A percentile compares a stretch with the other conserved stretches of the same genome.
Evolutionary conservation across 1,139 yeast species (phyloP).

Genomic region (Debaryomyces nepalensis): DNA sequence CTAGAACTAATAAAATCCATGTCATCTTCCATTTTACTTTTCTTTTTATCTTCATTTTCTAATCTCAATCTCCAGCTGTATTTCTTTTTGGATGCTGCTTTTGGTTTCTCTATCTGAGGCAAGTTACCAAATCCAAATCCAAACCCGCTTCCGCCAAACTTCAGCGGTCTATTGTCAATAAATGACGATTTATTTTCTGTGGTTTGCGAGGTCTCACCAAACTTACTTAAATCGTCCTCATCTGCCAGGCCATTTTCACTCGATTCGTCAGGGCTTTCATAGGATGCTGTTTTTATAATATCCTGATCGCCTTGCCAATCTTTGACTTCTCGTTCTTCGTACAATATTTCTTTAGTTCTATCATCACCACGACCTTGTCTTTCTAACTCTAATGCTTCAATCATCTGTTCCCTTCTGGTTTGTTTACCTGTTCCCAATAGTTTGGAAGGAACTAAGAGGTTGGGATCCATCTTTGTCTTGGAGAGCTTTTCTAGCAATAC

Average conservation of each 20-base stretch:
- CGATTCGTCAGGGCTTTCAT: conserved; percentile 4
- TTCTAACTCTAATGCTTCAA: conserved; percentile 77
- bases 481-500: conserved; percentile 73
- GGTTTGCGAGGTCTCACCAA: conserved; percentile 25
- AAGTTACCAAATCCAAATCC: conserved; percentile 74
- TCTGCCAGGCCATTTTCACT: conserved; percentile 25
- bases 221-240: conserved; percentile 29
- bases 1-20: conserved; percentile 38
- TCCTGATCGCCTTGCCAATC: conserved; percentile 57
- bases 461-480: conserved; percentile 73
- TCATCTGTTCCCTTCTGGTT: conserved; percentile 70
- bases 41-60: conserved; percentile 43
- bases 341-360: conserved; percentile 61
- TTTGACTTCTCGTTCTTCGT: conserved; percentile 68
- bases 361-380: conserved; percentile 75
- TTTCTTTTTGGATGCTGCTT: conserved; percentile 38
- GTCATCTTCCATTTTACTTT: conserved; percentile 37
- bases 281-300: conserved; percentile 13
- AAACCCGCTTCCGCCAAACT: conserved; percentile 59
- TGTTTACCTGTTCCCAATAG: conserved; percentile 77
- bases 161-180: conserved; percentile 72
- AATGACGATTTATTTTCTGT: conserved; percentile 51
- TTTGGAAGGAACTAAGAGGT: conserved; percentile 70
- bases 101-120: conserved; percentile 46
- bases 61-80: conserved; percentile 50